Evolutionary conservation across 371 early-diverging fungal genomes (phyloP).

Genomic region (Lichtheimia ornata): DNA sequence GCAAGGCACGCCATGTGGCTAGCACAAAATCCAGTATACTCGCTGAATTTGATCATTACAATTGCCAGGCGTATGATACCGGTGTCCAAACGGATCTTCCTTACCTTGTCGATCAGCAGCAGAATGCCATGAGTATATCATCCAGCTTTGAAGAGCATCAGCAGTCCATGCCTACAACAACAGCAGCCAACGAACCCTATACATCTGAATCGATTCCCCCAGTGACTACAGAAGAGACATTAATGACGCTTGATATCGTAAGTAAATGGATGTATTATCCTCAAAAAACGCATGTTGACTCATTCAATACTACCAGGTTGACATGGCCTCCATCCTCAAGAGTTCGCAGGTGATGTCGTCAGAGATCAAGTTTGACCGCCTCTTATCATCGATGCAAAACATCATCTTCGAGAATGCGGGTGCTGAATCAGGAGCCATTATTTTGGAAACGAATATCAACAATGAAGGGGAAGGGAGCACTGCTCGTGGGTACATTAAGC

Average conservation of each 20-base stretch:
- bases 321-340: slow-evolving; percentile 49
- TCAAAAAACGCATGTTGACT: background rate
- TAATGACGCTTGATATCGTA: slow-evolving; percentile 43
- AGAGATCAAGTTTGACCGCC: slow-evolving; percentile 43
- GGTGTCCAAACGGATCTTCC: slow-evolving; percentile 44
- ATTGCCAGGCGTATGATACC: slow-evolving; percentile 22
- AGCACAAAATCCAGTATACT: slow-evolving; percentile 24
- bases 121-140: slow-evolving; percentile 31
- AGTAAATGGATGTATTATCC: slow-evolving; percentile 5
- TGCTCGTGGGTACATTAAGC: slow-evolving; percentile 27
- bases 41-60: slow-evolving; percentile 27
- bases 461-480: no score
- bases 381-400: slow-evolving; percentile 40
- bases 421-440: slow-evolving; percentile 46
- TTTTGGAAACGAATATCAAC: slow-evolving; percentile 16
- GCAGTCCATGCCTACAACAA: background rate
- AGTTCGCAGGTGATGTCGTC: slow-evolving; percentile 49
- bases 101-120: slow-evolving; percentile 15
- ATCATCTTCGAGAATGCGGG: slow-evolving; percentile 50
- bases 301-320: slow-evolving; percentile 5
- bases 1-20: slow-evolving; percentile 36
- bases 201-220: slow-evolving; percentile 33
- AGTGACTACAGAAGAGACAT: slow-evolving; percentile 42
- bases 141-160: no score
- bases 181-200: slow-evolving; percentile 22